These are phyloP conservation scores for Colletotrichum orchidophilum DNA, from an alignment of 2,329 filamentous ascomycete genomes.

Conservation along the genomic window DNA sequence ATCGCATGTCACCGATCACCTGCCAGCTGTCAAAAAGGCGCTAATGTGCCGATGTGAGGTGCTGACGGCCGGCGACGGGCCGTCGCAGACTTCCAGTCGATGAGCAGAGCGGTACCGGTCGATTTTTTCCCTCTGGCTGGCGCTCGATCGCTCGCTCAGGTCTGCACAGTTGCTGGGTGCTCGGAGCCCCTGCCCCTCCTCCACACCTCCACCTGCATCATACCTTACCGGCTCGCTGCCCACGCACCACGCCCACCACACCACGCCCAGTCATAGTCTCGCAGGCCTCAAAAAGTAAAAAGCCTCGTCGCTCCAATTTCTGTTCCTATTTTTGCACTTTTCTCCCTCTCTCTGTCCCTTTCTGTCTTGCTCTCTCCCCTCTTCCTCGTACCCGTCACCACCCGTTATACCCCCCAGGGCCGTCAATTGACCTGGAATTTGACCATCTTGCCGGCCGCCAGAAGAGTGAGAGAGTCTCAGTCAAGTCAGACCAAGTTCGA, in stretches of 20 bases:
- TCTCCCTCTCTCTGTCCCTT: neutral
- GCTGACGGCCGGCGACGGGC: too few relatives aligned
- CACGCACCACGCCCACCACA: slow-evolving; percentile 10
- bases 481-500: neutral
- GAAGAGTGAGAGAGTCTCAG: neutral
- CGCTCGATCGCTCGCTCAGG: neutral
- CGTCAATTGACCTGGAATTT: neutral
- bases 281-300: slow-evolving; percentile 35
- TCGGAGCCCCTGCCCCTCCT: slow-evolving; percentile 34
- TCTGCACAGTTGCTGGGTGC: neutral
- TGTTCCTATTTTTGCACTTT: neutral
- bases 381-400: neutral
- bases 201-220: slow-evolving; percentile 35
- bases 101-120: slow-evolving; percentile 15
- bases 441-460: neutral
- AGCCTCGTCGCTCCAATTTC: slow-evolving; percentile 13
- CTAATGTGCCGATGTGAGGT: neutral
- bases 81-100: neutral
- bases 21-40: neutral
- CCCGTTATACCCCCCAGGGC: slow-evolving; percentile 3
- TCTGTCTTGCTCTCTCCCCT: slow-evolving; percentile 1
- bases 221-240: slow-evolving; percentile 24
- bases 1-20: neutral
- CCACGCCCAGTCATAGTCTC: slow-evolving; percentile 19
- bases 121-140: slow-evolving; percentile 16